A percentile compares a stretch with the other conserved stretches of the same genome.
phyloP scores from a whole-genome alignment of 2,329 filamentous ascomycete species.

The Claviceps capensis region DNA sequence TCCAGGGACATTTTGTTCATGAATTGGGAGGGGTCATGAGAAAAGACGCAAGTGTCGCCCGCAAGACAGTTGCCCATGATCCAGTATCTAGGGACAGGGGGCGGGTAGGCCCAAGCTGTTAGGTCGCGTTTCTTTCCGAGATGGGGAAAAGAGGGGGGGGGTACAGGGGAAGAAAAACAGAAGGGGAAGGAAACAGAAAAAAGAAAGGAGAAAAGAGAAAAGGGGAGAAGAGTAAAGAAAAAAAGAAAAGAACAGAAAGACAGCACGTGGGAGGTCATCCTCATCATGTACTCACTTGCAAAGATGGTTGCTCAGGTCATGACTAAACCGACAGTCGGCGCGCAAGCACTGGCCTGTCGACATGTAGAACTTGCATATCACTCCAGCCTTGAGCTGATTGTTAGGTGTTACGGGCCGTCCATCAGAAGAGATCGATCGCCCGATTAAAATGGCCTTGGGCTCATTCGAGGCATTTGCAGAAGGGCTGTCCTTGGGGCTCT shows the following conservation, averaged over 20 bases:
- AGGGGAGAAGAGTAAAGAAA: neutral
- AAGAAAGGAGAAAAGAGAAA: neutral
- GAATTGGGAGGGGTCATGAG: slow-evolving; percentile 80
- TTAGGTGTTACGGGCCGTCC: slow-evolving; percentile 65
- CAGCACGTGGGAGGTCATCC: too few species aligned
- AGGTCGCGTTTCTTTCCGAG: neutral
- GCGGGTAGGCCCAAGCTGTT: neutral
- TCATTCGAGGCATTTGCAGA: slow-evolving; percentile 32
- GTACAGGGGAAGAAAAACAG: neutral
- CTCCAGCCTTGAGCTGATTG: slow-evolving; percentile 63
- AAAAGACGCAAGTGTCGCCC: slow-evolving; percentile 89
- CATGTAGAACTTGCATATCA: slow-evolving; percentile 95
- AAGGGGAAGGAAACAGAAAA: neutral
- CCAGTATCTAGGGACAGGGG: slow-evolving; percentile 56
- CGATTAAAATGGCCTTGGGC: slow-evolving; percentile 60
- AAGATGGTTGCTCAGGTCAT: slow-evolving; percentile 87
- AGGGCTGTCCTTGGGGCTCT: slow-evolving; percentile 28
- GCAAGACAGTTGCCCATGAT: slow-evolving; percentile 90
- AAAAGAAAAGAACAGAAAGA: neutral
- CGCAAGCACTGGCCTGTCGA: slow-evolving; percentile 91
- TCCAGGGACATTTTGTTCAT: slow-evolving; percentile 70
- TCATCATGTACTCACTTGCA: slow-evolving; percentile 67
- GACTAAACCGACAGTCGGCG: slow-evolving; percentile 92
- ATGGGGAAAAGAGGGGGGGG: too few species aligned
- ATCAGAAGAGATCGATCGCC: slow-evolving; percentile 74